Evolutionary conservation across 257 asterid genomes (phyloP), one percentile per base, ranked within the genome.

Genomic region (Nicotiana undulata): DNA sequence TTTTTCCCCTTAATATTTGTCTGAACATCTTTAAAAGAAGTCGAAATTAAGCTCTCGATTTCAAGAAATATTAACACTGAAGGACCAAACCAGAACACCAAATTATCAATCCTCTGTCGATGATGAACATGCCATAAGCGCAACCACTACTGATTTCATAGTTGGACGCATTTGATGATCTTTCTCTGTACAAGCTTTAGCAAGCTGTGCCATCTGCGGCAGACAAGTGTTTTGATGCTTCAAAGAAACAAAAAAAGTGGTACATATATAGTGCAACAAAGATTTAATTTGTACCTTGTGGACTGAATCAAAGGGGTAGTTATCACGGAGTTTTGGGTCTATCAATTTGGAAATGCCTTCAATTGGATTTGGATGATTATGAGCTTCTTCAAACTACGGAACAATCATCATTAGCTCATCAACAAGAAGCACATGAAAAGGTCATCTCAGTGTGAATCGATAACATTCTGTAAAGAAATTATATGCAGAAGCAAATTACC

Each of bases 101-200:
- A 44, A 34, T n/a, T 37, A 67, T 67, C 98, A 91, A 31, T 91
- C 93, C 64, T 90, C 97, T 7, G 96, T 93, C 4, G 94, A 61
- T 24, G 98, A 91, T n/a, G 97, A 91, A 13, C 90, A 97, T 16
- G 94, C 92, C 98, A 93, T 93, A 82, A 94, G 80, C 0, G 93
- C 97, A 31, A 94, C 98, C 12, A 91, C 98, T 15, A 93, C 88
- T 11, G 98, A 94, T 82, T 94, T 86, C 98, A 93, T 94, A 79
- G 89, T 90, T 4, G 98, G 97, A 53, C 97, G 90, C 18, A 91
- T 89, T 79, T 93, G 93, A 81, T 97, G 96, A 79, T 85, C 91
- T 82, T 93, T 97, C 15, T 90, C 93, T 6, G 98, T 91, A 88
- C 98, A 94, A 65, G 89, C 96, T 82, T 81, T 90, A 2, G 98